Evolutionary conservation across 2,329 filamentous ascomycete species (phyloP).

Genomic region (Claviceps digitariae): DNA sequence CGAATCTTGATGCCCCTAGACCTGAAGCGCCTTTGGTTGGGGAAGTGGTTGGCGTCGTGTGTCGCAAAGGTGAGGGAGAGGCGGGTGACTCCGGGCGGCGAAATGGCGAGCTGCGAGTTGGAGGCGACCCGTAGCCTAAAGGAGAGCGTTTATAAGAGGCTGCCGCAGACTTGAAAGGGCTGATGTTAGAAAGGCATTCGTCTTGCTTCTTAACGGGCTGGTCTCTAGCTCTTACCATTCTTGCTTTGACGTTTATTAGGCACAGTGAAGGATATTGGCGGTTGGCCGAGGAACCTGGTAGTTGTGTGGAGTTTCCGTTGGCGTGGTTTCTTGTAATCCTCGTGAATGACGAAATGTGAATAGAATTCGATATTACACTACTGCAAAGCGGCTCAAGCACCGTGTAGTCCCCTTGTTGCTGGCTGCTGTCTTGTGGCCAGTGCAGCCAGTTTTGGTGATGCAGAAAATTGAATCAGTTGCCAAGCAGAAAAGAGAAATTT

Average conservation of each 20-base stretch:
- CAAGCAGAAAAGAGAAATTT: neutral
- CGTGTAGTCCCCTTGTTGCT: neutral
- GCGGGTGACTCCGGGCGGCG: conserved; percentile 47
- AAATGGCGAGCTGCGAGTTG: conserved; percentile 48
- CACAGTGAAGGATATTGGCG: conserved; percentile 4
- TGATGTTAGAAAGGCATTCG: conserved; percentile 16
- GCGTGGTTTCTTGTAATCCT: neutral
- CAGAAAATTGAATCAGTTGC: neutral
- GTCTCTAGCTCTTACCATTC: conserved; percentile 17
- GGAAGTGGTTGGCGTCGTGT: conserved; percentile 50
- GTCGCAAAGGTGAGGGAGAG: conserved; percentile 51
- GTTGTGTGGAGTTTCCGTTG: conserved; percentile 1
- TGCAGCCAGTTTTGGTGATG: neutral
- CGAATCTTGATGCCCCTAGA: conserved; percentile 18
- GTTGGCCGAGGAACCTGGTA: conserved; percentile 11
- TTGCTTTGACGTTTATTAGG: conserved; percentile 7
- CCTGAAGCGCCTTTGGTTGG: conserved; percentile 33
- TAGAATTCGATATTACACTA: neutral
- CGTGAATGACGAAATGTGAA: neutral
- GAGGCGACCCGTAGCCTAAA: conserved; percentile 54
- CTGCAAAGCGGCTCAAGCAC: neutral
- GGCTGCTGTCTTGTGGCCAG: neutral
- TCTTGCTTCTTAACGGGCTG: conserved; percentile 10
- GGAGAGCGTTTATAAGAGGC: conserved; percentile 57
- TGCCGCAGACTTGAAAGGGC: conserved; percentile 34